Percentiles rank a stretch among this genome's conserved stretches.
Evolutionary conservation across 805 yeast species (phyloP).

Genomic region (Babjeviella inositovora): DNA sequence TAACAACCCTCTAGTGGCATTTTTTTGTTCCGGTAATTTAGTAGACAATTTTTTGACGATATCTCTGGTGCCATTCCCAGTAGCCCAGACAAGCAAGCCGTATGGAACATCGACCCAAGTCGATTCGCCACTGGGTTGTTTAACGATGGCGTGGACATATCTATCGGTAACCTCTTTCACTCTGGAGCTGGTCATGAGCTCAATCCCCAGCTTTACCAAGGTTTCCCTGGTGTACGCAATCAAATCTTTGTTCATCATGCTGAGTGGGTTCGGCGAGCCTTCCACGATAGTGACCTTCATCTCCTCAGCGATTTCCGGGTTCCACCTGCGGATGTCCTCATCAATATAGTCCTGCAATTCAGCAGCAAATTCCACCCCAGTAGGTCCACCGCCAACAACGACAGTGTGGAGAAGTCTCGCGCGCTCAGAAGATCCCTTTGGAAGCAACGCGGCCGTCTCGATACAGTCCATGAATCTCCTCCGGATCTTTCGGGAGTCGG

Average conservation of each 20-base stretch:
- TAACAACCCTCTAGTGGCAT: constrained; percentile 35
- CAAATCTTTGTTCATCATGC: constrained; percentile 31
- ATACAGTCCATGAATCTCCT: constrained; percentile 29
- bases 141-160: constrained; percentile 22
- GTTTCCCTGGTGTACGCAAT: constrained; percentile 34
- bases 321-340: constrained; percentile 35
- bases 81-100: constrained; percentile 42
- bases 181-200: constrained; percentile 29
- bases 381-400: constrained; percentile 45
- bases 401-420: constrained; percentile 32
- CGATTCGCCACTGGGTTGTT: constrained; percentile 22
- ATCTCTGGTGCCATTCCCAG: constrained; percentile 37
- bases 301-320: constrained; percentile 35
- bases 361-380: constrained; percentile 43
- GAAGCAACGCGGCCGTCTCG: constrained; percentile 36
- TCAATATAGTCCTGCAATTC: constrained; percentile 40
- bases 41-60: constrained; percentile 22
- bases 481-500: constrained; percentile 31
- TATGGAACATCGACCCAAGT: constrained; percentile 25
- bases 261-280: constrained; percentile 36
- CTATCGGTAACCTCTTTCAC: constrained; percentile 29
- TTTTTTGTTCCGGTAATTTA: constrained; percentile 32
- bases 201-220: constrained; percentile 30
- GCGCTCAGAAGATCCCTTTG: constrained; percentile 33
- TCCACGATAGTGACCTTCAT: constrained; percentile 31